phyloP scores from a whole-genome alignment of 2,329 filamentous ascomycete genomes.

The Cordyceps militaris region DNA sequence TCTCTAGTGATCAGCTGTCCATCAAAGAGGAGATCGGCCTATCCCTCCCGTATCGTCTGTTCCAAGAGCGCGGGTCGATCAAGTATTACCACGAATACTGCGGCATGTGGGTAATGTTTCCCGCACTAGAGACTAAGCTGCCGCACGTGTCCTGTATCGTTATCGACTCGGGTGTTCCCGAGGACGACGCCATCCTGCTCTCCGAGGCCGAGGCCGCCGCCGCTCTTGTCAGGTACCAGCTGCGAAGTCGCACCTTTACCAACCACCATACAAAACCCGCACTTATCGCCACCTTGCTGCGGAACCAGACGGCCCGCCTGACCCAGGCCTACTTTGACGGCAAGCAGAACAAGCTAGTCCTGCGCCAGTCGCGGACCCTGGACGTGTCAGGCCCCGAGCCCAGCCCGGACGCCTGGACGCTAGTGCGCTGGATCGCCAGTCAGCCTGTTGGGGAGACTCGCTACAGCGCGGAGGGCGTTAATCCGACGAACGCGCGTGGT shows the following conservation, averaged over 20 bases:
- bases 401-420: background rate
- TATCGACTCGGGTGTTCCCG: background rate
- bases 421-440: slow-evolving; percentile 4
- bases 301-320: background rate
- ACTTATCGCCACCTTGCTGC: background rate
- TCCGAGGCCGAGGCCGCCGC: background rate
- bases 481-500: background rate
- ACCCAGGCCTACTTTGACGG: slow-evolving; percentile 3
- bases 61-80: background rate
- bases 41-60: background rate
- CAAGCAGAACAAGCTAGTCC: slow-evolving; percentile 1
- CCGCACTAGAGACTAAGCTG: background rate
- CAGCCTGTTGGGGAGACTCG: background rate
- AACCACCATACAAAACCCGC: slow-evolving; percentile 2
- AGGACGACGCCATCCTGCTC: background rate
- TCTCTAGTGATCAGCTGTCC: background rate
- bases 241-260: background rate
- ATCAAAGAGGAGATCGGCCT: background rate
- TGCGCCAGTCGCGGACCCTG: slow-evolving; percentile 2
- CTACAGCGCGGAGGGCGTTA: background rate
- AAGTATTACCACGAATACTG: background rate
- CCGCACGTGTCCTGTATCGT: slow-evolving; percentile 1
- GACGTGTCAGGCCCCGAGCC: background rate
- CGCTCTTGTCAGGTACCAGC: background rate
- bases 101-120: background rate